Evolutionary conservation across 2,329 filamentous ascomycete species (phyloP), one percentile per base, ranked within the genome.

Genomic region (Fusarium sacchari): DNA sequence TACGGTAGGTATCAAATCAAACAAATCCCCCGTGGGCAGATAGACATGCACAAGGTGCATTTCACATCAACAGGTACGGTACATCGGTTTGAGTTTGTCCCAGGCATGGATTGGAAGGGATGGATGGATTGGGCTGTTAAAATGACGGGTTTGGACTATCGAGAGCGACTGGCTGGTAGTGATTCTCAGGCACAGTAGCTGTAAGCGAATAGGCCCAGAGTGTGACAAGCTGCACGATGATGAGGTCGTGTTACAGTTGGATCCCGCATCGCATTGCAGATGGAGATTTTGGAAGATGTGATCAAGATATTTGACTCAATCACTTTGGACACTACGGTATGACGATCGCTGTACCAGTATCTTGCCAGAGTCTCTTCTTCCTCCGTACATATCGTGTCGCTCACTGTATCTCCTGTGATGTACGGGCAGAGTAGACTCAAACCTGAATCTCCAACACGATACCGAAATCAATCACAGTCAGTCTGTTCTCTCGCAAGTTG

Each of bases 161-260:
- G n/a, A 37, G 42, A 39, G 47, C 55, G 53, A 61, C 62, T 66
- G 67, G 60, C 34, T 60, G 67, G 43, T 46, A 57, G 39, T 47
- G 67, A 74, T 73, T 72, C 71, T 74, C 71, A 73, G 71, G 71
- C 58, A 73, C 71, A 68, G 40, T 49, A 60, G 52, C 59, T 70
- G 60, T 65, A 73, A 64, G 61, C 71, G 71, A 68, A 65, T 60
- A 47, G 59, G 55, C 46, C 46, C 39, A 52, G 44, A 50, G 50
- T 72, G 71, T 73, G 67, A 73, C 63, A 58, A 69, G 50, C 71
- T 74, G 72, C 72, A 74, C 72, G 72, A 74, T 74, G 72, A 74
- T 74, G 71, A 73, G 61, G 64, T 72, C 64, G 55, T 62, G 63
- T 58, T 73, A 58, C 71, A 73, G 67, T 64, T 49, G 52, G 60